phyloP scores from a whole-genome alignment of 345 rosid genomes.

The Citrus mangshanensis region DNA sequence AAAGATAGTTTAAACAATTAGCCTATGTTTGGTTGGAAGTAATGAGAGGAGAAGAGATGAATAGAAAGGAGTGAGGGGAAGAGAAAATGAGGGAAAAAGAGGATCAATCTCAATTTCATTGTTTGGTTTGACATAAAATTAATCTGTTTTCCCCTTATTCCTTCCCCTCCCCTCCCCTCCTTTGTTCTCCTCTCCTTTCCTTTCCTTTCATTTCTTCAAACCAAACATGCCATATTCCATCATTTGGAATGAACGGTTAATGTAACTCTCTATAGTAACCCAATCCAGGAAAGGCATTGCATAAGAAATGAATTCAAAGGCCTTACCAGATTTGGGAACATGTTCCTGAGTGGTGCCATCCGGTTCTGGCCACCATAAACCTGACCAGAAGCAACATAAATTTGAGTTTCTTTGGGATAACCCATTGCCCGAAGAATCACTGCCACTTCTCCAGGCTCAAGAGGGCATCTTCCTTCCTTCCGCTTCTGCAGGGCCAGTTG shows the following conservation, averaged over 20 bases:
- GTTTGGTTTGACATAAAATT: too few species aligned
- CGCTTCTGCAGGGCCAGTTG: conserved; percentile 91
- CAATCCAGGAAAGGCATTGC: background rate
- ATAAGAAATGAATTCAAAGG: background rate
- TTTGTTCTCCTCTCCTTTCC: too few species aligned
- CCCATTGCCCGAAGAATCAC: conserved; percentile 98
- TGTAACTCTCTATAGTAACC: background rate
- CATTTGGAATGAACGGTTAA: background rate
- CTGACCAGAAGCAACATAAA: conserved; percentile 99
- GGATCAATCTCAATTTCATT: too few species aligned
- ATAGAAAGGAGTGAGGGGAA: too few species aligned
- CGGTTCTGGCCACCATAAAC: conserved; percentile 99
- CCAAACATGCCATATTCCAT: too few species aligned
- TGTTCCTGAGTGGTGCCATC: conserved; percentile 96
- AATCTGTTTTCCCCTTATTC: too few species aligned
- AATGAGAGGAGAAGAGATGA: too few species aligned
- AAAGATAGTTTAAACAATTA: background rate
- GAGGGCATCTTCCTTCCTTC: conserved; percentile 99
- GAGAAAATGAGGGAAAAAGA: too few species aligned
- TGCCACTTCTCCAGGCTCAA: conserved; percentile 99
- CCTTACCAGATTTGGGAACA: conserved; percentile 95
- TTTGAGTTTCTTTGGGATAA: conserved; percentile 97
- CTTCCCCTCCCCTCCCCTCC: too few species aligned
- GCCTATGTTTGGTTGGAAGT: too few species aligned
- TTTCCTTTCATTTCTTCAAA: too few species aligned